Evolutionary conservation across 2,329 filamentous ascomycete species (phyloP), one percentile per base, ranked within the genome.

Genomic region (Penicillium concentricum): DNA sequence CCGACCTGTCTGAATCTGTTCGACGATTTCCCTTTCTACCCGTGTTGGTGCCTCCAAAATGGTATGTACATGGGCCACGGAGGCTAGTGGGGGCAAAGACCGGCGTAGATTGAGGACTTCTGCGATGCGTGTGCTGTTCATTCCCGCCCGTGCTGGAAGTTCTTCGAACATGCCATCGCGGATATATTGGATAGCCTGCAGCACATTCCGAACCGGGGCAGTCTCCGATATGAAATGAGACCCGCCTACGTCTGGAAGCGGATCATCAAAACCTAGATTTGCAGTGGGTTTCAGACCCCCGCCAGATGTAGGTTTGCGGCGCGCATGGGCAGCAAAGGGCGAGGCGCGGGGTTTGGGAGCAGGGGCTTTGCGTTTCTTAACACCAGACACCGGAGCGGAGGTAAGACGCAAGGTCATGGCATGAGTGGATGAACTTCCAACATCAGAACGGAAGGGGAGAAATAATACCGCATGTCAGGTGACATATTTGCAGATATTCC

Each of bases 101-200:
- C 72, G 76, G 13, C 84, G 78, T 58, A 82, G 79, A 51, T 85
- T 84, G 49, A 87, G 70, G 2, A 86, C 79, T 59, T 85, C 80
- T 5, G 84, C 79, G 44, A 86, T 86, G 10, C 82, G 78, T 9
- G 79, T 82, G 57, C 82, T 85, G 66, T 83, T 84, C 84, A 88
- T 86, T 4, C 85, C 85, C 0, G 82, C 78, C 10, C 78, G 76
- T 20, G 73, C 73, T 0, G 85, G 85, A 18, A 87, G 73, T 12
- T 80, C 73, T 49, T 79, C 79, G 63, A 87, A 87, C 75, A 84
- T 84, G 30, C 72, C 75, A 15, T 72, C 71, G 22, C 76, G 78
- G 34, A 84, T 79, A 67, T 84, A 77, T 48, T 77, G 70, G 35
- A 87, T 79, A 13, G 81, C 82, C 61, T 83, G 79, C 8, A 78